Conservation (phyloP, 257 asterid species). For the Scutellaria galericulata region DNA sequence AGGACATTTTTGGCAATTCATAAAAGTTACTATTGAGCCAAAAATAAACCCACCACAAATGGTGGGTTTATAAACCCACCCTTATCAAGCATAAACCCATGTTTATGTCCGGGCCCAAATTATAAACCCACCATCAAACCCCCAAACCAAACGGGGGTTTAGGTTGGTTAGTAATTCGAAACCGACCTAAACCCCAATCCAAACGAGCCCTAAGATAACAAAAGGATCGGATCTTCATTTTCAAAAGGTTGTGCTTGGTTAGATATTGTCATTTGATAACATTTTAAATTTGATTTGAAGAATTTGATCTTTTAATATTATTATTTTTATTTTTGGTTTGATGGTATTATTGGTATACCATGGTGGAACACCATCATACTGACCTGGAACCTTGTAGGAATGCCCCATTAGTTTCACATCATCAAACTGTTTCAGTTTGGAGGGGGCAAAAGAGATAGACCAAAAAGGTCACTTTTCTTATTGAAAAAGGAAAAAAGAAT, state of each 20-base stretch:
- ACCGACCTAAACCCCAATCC: too few relatives aligned
- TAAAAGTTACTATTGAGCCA: too few relatives aligned
- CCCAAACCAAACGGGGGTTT: too few relatives aligned
- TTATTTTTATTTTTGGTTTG: background rate
- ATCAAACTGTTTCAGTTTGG: constrained; percentile 49
- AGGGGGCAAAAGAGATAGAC: constrained; percentile 10
- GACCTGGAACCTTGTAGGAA: constrained; percentile 65
- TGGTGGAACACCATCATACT: constrained; percentile 58
- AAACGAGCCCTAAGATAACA: too few relatives aligned
- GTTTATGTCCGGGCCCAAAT: too few relatives aligned
- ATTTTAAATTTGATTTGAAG: constrained; percentile 32
- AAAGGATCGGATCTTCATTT: too few relatives aligned
- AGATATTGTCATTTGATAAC: constrained; percentile 8
- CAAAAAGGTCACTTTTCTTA: background rate
- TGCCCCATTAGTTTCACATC: constrained; percentile 59
- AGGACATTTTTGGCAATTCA: too few relatives aligned
- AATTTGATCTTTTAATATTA: constrained; percentile 2
- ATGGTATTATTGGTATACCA: constrained; percentile 25
- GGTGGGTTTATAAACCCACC: too few relatives aligned
- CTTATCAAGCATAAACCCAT: too few relatives aligned
- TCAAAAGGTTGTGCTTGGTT: background rate
- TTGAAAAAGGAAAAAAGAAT: background rate
- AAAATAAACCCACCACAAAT: too few relatives aligned
- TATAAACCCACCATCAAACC: too few relatives aligned
- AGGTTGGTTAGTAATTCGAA: too few relatives aligned